phyloP scores from a whole-genome alignment of 2,329 filamentous ascomycete species.

The Sporothrix phasma region DNA sequence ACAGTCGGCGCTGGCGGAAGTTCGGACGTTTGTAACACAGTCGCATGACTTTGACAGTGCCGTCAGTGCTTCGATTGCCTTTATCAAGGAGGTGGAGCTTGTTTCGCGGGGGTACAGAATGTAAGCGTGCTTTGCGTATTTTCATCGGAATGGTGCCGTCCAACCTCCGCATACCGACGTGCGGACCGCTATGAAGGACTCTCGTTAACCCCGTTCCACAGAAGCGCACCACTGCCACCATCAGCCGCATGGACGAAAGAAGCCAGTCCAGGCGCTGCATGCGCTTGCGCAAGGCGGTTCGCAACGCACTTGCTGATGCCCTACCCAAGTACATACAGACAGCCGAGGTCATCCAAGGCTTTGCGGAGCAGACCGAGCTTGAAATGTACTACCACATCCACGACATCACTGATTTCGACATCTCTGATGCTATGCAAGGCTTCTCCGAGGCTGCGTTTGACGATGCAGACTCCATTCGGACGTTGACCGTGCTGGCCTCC shows the following conservation, averaged over 20 bases:
- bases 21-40: slow-evolving; percentile 58
- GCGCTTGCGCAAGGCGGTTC: slow-evolving; percentile 67
- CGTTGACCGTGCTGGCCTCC: slow-evolving; percentile 70
- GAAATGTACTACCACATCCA: slow-evolving; percentile 91
- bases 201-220: slow-evolving; percentile 27
- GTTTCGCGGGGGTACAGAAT: slow-evolving; percentile 84
- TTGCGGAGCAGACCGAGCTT: slow-evolving; percentile 71
- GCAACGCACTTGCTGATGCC: slow-evolving; percentile 56
- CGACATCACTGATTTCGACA: slow-evolving; percentile 64
- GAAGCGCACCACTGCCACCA: slow-evolving; percentile 81
- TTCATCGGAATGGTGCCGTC: background rate
- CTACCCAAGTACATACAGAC: slow-evolving; percentile 64
- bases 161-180: background rate
- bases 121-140: slow-evolving; percentile 35
- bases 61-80: slow-evolving; percentile 62
- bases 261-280: slow-evolving; percentile 69
- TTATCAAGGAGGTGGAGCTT: slow-evolving; percentile 91
- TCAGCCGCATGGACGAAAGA: slow-evolving; percentile 79
- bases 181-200: background rate
- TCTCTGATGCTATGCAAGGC: slow-evolving; percentile 57
- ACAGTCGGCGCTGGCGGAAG: slow-evolving; percentile 61
- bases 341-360: slow-evolving; percentile 55
- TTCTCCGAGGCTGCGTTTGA: slow-evolving; percentile 59
- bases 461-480: slow-evolving; percentile 66
- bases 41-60: slow-evolving; percentile 75